Percentiles rank a stretch among this genome's conserved stretches.
These are phyloP conservation scores for Pilaira anomala DNA, from an alignment of 192 early-diverging fungal species.

Conservation along the genomic window DNA sequence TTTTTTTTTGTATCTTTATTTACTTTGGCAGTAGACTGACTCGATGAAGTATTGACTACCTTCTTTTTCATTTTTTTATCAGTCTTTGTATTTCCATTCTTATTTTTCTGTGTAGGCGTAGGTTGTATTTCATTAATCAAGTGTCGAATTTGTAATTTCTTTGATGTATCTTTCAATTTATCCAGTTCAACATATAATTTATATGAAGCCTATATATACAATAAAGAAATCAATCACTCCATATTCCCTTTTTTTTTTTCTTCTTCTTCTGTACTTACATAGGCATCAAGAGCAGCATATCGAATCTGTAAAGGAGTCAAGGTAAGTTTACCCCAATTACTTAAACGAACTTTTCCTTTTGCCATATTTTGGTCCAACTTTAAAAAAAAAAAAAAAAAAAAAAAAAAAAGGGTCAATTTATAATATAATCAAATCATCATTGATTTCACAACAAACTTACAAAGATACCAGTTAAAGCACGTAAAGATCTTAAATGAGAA, in stretches of 20 bases:
- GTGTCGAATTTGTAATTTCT: neutral
- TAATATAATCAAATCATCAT: neutral
- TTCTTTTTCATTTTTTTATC: neutral
- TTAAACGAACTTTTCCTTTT: conserved; percentile 23
- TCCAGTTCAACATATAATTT: neutral
- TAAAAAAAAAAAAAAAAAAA: neutral
- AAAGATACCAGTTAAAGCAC: conserved; percentile 23
- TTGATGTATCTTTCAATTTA: neutral
- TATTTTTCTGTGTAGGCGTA: neutral
- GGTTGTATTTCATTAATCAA: neutral
- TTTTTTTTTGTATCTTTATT: neutral
- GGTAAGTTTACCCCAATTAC: conserved; percentile 19
- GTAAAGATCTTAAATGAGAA: conserved; percentile 10
- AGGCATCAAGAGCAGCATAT: conserved; percentile 33
- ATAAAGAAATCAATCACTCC: neutral
- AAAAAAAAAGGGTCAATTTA: neutral
- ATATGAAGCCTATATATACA: conserved; percentile 12
- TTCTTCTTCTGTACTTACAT: conserved; percentile 14
- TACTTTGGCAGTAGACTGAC: neutral
- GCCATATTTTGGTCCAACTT: conserved; percentile 22
- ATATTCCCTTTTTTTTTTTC: no score
- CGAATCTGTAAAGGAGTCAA: conserved; percentile 14
- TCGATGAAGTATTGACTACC: neutral
- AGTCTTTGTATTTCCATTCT: neutral
- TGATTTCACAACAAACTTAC: conserved; percentile 28